Base-by-base conservation (phyloP, 768 basidiomycete genomes). In the Pulveroboletus sp. region DNA sequence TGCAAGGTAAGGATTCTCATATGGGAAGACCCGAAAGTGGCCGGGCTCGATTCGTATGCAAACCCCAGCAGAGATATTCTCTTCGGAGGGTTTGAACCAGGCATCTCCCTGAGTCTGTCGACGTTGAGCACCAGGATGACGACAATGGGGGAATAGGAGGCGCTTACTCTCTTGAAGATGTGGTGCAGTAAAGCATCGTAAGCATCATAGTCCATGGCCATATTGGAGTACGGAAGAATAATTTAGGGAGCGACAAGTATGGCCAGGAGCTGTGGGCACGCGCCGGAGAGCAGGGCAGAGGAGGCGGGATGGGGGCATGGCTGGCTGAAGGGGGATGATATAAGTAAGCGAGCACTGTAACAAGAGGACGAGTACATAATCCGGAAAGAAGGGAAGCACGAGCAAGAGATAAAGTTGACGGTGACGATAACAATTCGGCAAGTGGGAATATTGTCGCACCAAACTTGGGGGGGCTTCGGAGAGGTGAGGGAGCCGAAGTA, bases 81-180 rank as follows among this genome's bases (percentile, higher is more conserved):
- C 88, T 59, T 88, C 85, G 0, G 86, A 80, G 4, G 87, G 87
- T 60, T 89, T 90, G 68, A 90, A 89, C 88, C 88, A 90, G 7
- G 88, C 83, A 51, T 89, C 86, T 3, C 83, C 81, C 62, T 88
- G 85, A 1, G 88, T 89, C 85, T 89, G 71, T 21, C 8, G 14
- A 42, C 15, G 39, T 8, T 49, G 40, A 58, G 42, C 6, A 12
- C 3, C 3, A 7, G 9, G 36, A 18, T 14, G 44, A 51, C 35
- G 14, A 44, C 35, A 8, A 28, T 15, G 27, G 17, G 8, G n/a
- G 44, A 44, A 48, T 0, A 31, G 10, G 10, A 47, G 33, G 21
- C 14, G 66, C 78, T 9, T 55, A 85, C 86, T 50, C 82, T 80
- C 63, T 78, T 83, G 72, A 89, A 90, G 51, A 91, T 80, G 65